These are phyloP conservation scores for Rhodotorula sp. DNA, from an alignment of 1,284 basidiomycete species.

Conservation along the genomic window DNA sequence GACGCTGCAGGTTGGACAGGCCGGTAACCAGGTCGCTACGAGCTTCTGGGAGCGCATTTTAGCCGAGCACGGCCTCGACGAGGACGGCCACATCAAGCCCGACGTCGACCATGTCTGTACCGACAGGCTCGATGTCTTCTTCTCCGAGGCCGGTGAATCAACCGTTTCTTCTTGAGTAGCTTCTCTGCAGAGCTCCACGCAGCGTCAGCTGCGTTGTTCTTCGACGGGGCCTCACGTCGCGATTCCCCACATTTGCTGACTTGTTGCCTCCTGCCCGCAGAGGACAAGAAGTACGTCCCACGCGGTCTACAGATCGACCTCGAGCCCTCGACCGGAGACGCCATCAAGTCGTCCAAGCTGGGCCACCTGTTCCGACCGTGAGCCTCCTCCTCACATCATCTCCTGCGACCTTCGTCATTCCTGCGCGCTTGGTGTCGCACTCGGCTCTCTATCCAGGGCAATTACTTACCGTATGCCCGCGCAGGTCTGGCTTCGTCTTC, in stretches of 20 bases:
- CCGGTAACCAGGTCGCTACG: slow-evolving; percentile 36
- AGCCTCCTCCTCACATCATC: background rate
- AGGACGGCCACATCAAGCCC: slow-evolving; percentile 41
- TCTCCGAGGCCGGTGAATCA: slow-evolving; percentile 20
- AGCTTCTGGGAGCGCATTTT: slow-evolving; percentile 48
- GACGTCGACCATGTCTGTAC: slow-evolving; percentile 17
- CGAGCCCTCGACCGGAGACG: slow-evolving; percentile 84
- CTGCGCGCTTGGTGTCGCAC: too few species aligned
- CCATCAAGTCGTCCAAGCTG: slow-evolving; percentile 43
- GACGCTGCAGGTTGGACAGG: slow-evolving; percentile 33
- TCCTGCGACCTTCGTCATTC: too few species aligned
- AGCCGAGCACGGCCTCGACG: slow-evolving; percentile 47
- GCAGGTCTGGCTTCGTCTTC: slow-evolving; percentile 58
- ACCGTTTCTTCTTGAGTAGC: rapidly evolving
- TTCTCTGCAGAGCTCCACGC: too few species aligned
- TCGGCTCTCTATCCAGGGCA: too few species aligned
- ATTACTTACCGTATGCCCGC: background rate
- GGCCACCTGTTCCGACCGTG: slow-evolving; percentile 67
- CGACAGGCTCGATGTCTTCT: slow-evolving; percentile 33
- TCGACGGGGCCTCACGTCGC: background rate
- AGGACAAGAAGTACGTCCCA: slow-evolving; percentile 76
- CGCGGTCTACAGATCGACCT: slow-evolving; percentile 86
- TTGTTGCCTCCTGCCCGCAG: slow-evolving; percentile 36
- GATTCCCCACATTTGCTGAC: background rate
- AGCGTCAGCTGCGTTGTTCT: too few species aligned